Evolutionary conservation across 495 filamentous ascomycete species (phyloP).

Genomic region (Massariosphaeria phaeospora): DNA sequence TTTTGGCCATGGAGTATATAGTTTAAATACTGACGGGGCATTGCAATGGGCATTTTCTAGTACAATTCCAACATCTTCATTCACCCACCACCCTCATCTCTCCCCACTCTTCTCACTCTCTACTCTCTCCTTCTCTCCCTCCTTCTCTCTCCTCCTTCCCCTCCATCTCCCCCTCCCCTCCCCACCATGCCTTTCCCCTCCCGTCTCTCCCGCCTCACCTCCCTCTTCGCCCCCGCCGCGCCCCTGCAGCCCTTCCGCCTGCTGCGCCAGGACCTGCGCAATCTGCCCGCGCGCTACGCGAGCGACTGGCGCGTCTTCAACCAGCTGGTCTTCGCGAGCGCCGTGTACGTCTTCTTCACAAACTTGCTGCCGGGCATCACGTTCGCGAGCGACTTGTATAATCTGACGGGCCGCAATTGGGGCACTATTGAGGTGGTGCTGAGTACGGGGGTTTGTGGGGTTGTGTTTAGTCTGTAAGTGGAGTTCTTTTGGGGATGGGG

Average conservation of each 20-base stretch:
- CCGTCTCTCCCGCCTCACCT: not conserved
- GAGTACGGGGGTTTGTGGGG: slow-evolving; percentile 62
- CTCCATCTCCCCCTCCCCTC: too few relatives aligned
- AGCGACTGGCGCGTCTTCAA: slow-evolving; percentile 69
- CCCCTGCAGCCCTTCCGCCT: slow-evolving; percentile 53
- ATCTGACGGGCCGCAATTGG: slow-evolving; percentile 61
- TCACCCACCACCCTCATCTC: too few relatives aligned
- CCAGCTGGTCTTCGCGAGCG: slow-evolving; percentile 63
- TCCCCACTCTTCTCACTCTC: too few relatives aligned
- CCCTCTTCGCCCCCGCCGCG: not conserved
- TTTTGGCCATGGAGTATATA: too few relatives aligned
- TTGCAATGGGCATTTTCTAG: too few relatives aligned
- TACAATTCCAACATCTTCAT: too few relatives aligned
- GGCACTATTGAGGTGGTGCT: slow-evolving; percentile 69
- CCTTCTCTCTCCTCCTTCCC: too few relatives aligned
- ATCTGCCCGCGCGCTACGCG: slow-evolving; percentile 52
- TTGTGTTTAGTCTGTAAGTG: slow-evolving; percentile 61
- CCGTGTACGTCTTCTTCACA: slow-evolving; percentile 72
- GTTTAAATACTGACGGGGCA: too few relatives aligned
- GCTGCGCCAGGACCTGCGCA: slow-evolving; percentile 55
- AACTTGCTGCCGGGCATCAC: slow-evolving; percentile 70
- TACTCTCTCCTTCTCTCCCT: too few relatives aligned
- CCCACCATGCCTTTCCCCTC: too few relatives aligned
- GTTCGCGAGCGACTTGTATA: slow-evolving; percentile 66
- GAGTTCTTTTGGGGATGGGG: slow-evolving; percentile 53